Evolutionary conservation across 192 early-diverging fungal genomes (phyloP).

Genomic region (Globomyces pollinis-pini): DNA sequence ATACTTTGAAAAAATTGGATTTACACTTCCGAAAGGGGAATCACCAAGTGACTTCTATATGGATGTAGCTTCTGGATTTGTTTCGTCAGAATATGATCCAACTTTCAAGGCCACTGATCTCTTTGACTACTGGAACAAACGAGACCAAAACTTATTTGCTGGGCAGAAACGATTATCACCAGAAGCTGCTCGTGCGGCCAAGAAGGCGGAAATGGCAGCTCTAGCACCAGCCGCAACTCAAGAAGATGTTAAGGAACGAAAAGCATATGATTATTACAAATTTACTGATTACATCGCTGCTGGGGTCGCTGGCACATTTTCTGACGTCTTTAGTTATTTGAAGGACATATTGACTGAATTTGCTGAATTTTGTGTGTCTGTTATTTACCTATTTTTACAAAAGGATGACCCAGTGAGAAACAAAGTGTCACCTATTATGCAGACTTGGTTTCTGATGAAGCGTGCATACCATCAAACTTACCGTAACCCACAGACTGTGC

Average conservation of each 20-base stretch:
- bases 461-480: conserved; percentile 44
- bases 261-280: not conserved
- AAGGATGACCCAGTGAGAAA: conserved; percentile 31
- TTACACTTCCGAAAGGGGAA: conserved; percentile 21
- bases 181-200: not conserved
- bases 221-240: not conserved
- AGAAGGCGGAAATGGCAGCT: not conserved
- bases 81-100: conserved; percentile 27
- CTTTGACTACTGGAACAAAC: conserved; percentile 30
- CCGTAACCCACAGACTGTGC: conserved; percentile 28
- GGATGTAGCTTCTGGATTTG: conserved; percentile 51
- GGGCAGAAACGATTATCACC: not conserved
- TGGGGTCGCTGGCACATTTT: not conserved
- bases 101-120: conserved; percentile 35
- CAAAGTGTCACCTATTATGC: not conserved
- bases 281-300: not conserved
- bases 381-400: not conserved
- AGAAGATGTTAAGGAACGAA: not conserved
- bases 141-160: not conserved
- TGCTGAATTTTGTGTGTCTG: not conserved
- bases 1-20: conserved; percentile 47
- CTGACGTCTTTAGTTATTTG: not conserved
- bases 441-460: conserved; percentile 7
- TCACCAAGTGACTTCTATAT: conserved; percentile 56
- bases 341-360: conserved; percentile 2